Conservation (phyloP, 768 basidiomycete genomes). For the Lactarius evosmus region DNA sequence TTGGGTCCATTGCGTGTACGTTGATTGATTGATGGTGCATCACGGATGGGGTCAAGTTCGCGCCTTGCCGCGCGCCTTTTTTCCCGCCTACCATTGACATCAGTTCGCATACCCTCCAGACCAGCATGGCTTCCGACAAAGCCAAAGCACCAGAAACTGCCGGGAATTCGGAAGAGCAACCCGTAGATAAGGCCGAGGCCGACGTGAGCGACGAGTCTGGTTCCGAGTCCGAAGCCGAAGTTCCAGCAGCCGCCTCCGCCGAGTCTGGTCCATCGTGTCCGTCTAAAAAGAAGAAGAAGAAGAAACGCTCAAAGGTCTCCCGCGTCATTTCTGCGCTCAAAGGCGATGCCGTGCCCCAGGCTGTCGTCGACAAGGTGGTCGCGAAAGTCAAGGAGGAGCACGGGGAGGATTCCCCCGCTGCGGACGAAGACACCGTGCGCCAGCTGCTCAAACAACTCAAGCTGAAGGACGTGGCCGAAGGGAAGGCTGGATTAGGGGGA, state of each 20-base stretch:
- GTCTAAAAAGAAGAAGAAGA: slow-evolving; percentile 86
- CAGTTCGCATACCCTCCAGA: not conserved
- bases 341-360: slow-evolving; percentile 59
- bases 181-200: slow-evolving; percentile 1
- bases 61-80: not conserved
- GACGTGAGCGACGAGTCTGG: slow-evolving; percentile 8
- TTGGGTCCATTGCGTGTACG: too few species aligned
- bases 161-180: slow-evolving; percentile 3
- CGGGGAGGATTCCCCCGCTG: slow-evolving; percentile 34
- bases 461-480: slow-evolving; percentile 81
- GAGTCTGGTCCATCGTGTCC: slow-evolving; percentile 37
- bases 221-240: slow-evolving; percentile 16
- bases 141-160: slow-evolving; percentile 8
- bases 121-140: slow-evolving; percentile 17
- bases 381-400: slow-evolving; percentile 46
- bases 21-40: too few species aligned
- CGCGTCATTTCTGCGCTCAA: slow-evolving; percentile 50
- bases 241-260: slow-evolving; percentile 15
- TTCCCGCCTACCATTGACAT: not conserved
- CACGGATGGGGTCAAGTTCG: too few species aligned
- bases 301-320: slow-evolving; percentile 73
- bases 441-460: slow-evolving; percentile 73
- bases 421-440: slow-evolving; percentile 64
- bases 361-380: slow-evolving; percentile 63
- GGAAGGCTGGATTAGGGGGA: slow-evolving; percentile 73